Percentiles rank a stretch among this genome's conserved stretches.
Evolutionary conservation across 148 eudicot genomes (phyloP).

Genomic region (Chenopodium formosanum): DNA sequence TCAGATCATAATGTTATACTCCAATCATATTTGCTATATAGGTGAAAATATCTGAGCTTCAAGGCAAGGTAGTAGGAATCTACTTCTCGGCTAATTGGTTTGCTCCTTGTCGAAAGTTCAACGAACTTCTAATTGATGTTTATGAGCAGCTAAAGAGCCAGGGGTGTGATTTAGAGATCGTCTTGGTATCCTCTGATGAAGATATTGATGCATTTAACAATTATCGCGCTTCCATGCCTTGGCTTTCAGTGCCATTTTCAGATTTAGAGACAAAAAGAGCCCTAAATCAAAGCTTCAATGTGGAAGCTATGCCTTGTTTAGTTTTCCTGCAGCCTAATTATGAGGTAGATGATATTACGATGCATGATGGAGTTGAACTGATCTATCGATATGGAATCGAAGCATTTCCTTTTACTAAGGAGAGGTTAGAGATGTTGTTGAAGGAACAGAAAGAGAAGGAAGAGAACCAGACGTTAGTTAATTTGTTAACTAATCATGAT

Average conservation of each 20-base stretch:
- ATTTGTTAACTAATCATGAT: slow-evolving; percentile 41
- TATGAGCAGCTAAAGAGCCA: slow-evolving; percentile 44
- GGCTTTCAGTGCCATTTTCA: slow-evolving; percentile 70
- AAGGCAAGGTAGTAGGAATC: slow-evolving; percentile 62
- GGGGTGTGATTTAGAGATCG: slow-evolving; percentile 47
- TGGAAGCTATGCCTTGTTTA: slow-evolving; percentile 64
- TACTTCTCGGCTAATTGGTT: slow-evolving; percentile 82
- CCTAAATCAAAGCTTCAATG: slow-evolving; percentile 44
- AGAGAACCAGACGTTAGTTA: slow-evolving; percentile 49
- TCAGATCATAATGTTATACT: not conserved
- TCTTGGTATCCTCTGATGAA: slow-evolving; percentile 71
- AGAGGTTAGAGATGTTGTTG: slow-evolving; percentile 48
- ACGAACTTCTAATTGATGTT: slow-evolving; percentile 29
- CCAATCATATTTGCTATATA: slow-evolving; percentile 9
- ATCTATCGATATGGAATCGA: slow-evolving; percentile 52
- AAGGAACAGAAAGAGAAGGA: slow-evolving; percentile 46
- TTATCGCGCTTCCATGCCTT: slow-evolving; percentile 59
- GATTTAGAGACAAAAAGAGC: slow-evolving; percentile 51
- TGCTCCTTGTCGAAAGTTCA: slow-evolving; percentile 53
- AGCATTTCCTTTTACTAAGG: slow-evolving; percentile 56
- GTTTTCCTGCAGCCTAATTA: slow-evolving; percentile 47
- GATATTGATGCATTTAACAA: slow-evolving; percentile 48
- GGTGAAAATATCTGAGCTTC: slow-evolving; percentile 65
- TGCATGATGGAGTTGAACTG: slow-evolving; percentile 54
- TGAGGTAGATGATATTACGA: slow-evolving; percentile 17